Evolutionary conservation across 106 monocot genomes (phyloP).

Genomic region (Dioscorea zingiberensis): DNA sequence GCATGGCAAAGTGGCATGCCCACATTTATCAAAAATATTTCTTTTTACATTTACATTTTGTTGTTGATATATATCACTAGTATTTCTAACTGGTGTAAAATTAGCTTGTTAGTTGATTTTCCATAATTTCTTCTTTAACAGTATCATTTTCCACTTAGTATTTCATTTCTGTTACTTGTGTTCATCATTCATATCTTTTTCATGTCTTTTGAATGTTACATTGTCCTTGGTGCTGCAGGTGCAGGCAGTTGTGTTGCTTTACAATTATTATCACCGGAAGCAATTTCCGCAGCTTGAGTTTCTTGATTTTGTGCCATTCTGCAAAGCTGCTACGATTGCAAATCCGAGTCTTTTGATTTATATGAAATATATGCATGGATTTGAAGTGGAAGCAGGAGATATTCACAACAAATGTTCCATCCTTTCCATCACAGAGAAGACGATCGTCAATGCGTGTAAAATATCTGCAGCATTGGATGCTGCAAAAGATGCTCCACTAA

Average conservation of each 20-base stretch:
- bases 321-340: conserved; percentile 33
- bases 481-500: conserved; percentile 19
- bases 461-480: conserved; percentile 46
- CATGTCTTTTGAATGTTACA: background rate
- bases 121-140: no score
- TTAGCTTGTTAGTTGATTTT: no score
- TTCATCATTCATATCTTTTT: background rate
- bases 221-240: conserved; percentile 35
- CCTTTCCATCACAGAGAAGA: conserved; percentile 47
- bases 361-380: conserved; percentile 31
- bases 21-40: no score
- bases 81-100: no score
- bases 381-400: conserved; percentile 4
- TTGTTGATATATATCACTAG: no score
- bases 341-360: conserved; percentile 27
- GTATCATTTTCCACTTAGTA: no score
- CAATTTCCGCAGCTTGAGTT: conserved; percentile 48
- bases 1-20: no score
- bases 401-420: conserved; percentile 23
- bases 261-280: conserved; percentile 71
- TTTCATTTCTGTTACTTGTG: background rate
- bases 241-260: conserved; percentile 60
- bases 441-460: conserved; percentile 49
- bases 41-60: no score
- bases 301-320: conserved; percentile 39